phyloP scores from a whole-genome alignment of 192 early-diverging fungal species.

The Powellomyces hirtus region DNA sequence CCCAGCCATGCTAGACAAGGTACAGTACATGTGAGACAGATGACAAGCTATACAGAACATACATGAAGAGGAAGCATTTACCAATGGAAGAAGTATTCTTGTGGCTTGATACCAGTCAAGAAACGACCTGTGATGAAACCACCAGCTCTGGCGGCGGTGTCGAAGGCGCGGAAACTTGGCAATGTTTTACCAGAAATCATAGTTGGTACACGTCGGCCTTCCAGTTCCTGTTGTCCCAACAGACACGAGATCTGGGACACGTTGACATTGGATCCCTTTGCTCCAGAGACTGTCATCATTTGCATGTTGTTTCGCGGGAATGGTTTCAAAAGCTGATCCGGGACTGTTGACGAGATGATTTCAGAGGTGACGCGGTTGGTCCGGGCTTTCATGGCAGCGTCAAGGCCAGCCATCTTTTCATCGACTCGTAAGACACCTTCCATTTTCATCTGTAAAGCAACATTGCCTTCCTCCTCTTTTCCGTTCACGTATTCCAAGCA shows the following conservation, averaged over 20 bases:
- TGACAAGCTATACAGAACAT: constrained; percentile 62
- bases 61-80: not conserved
- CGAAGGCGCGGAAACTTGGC: constrained; percentile 90
- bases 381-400: constrained; percentile 78
- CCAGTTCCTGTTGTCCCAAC: constrained; percentile 96
- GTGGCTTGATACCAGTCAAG: constrained; percentile 97
- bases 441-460: constrained; percentile 41
- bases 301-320: constrained; percentile 99
- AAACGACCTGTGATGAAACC: constrained; percentile 97
- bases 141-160: constrained; percentile 85
- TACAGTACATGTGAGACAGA: not conserved
- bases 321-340: constrained; percentile 63
- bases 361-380: constrained; percentile 79
- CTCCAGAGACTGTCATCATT: constrained; percentile 97
- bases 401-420: constrained; percentile 83
- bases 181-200: constrained; percentile 97
- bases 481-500: constrained; percentile 72
- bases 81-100: constrained; percentile 66
- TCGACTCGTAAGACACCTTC: constrained; percentile 85
- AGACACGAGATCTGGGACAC: constrained; percentile 96
- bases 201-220: constrained; percentile 95
- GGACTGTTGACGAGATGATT: constrained; percentile 76
- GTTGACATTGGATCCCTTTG: constrained; percentile 96
- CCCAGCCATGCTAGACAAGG: constrained; percentile 83
- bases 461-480: constrained; percentile 25